These are phyloP conservation scores for Sphaerulina vaccinii DNA, from an alignment of 2,329 filamentous ascomycete genomes.

Conservation along the genomic window DNA sequence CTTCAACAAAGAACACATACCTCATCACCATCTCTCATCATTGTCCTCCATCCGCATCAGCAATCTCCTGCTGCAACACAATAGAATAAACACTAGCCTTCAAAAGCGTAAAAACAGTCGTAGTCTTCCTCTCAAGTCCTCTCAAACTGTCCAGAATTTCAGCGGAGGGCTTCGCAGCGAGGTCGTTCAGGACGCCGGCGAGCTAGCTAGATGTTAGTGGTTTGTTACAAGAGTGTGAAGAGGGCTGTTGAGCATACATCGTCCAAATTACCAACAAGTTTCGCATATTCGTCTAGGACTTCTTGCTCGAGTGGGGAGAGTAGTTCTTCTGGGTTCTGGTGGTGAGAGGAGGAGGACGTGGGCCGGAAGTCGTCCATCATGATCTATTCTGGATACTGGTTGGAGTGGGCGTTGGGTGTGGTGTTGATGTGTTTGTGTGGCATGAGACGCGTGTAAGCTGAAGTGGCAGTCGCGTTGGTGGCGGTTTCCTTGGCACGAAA, in stretches of 20 bases:
- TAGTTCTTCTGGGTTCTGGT: constrained; percentile 16
- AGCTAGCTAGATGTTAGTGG: constrained; percentile 37
- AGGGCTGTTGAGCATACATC: constrained; percentile 56
- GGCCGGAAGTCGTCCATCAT: constrained; percentile 19
- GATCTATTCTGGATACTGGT: neutral
- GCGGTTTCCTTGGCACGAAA: no score
- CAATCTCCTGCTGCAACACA: constrained; percentile 94
- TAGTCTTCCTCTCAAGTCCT: constrained; percentile 89
- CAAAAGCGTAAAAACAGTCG: constrained; percentile 88
- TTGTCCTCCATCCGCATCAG: constrained; percentile 55
- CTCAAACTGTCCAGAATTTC: constrained; percentile 84
- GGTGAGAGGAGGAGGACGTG: constrained; percentile 1
- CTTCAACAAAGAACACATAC: no score
- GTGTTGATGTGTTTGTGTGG: neutral
- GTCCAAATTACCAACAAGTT: constrained; percentile 85
- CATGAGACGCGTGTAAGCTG: neutral
- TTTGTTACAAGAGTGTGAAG: constrained; percentile 26
- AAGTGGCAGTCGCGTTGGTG: constrained; percentile 16
- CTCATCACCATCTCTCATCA: neutral
- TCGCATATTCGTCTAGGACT: constrained; percentile 89
- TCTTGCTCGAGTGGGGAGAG: constrained; percentile 85
- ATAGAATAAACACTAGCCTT: constrained; percentile 99
- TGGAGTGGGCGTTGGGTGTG: neutral
- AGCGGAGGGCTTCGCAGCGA: constrained; percentile 62
- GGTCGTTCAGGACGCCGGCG: constrained; percentile 61